Evolutionary conservation across 169 alveolate species (phyloP).

Genomic region (Eimeria acervulina): DNA sequence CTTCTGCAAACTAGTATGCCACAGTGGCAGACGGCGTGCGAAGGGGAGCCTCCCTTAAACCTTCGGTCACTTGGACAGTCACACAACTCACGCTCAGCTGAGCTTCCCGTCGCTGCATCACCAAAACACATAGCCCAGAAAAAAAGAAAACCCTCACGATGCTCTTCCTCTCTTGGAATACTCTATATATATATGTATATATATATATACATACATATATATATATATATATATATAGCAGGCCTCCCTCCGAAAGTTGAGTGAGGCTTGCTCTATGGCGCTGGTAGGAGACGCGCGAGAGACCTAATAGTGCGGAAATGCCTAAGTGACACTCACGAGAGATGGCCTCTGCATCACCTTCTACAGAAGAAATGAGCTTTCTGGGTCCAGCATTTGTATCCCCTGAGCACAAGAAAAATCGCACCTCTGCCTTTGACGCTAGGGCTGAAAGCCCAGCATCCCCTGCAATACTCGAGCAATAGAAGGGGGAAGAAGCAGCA

Average conservation of each 20-base stretch:
- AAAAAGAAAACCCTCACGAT: background rate
- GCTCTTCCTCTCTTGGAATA: background rate
- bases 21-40: background rate
- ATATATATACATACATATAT: background rate
- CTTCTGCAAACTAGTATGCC: background rate
- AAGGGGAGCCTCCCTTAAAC: background rate
- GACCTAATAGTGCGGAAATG: background rate
- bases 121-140: background rate
- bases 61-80: background rate
- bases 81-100: slow-evolving; percentile 26
- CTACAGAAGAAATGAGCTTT: background rate
- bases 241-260: background rate
- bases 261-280: background rate
- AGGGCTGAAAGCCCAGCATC: background rate
- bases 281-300: background rate
- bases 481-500: background rate
- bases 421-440: background rate
- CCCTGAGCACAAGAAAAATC: background rate
- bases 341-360: background rate
- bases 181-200: background rate
- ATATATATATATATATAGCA: background rate
- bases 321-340: background rate
- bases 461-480: background rate
- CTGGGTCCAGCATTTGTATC: background rate
- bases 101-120: slow-evolving; percentile 37